Conservation (phyloP, 2,329 filamentous ascomycete species). For the Penicillium concentricum region DNA sequence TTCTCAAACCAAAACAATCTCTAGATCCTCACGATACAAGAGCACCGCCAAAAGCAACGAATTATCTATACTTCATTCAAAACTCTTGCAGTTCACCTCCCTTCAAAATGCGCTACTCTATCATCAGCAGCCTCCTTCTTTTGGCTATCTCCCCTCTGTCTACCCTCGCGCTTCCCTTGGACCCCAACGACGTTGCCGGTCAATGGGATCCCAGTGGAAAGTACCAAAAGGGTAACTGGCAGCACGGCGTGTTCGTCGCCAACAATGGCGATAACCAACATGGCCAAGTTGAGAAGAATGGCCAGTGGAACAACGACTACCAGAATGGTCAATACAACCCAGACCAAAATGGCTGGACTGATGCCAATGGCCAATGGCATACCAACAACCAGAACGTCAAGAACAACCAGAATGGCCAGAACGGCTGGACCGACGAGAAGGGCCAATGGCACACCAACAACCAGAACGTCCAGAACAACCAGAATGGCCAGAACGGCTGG, state of each 20-base stretch:
- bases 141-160: slow-evolving; percentile 22
- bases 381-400: not conserved
- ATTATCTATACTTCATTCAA: not conserved
- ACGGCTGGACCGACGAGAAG: slow-evolving; percentile 18
- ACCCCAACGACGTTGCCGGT: slow-evolving; percentile 20
- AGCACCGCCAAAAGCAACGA: not conserved
- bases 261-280: slow-evolving; percentile 10
- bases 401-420: not conserved
- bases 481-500: slow-evolving; percentile 13
- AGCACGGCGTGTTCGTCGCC: slow-evolving; percentile 18
- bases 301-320: slow-evolving; percentile 1
- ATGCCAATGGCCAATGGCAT: slow-evolving; percentile 19
- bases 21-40: slow-evolving; percentile 1
- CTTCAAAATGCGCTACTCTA: slow-evolving; percentile 20
- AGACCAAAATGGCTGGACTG: slow-evolving; percentile 16
- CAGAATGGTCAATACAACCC: not conserved
- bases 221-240: slow-evolving; percentile 22
- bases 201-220: slow-evolving; percentile 23
- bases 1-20: slow-evolving; percentile 15
- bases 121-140: slow-evolving; percentile 21
- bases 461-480: not conserved
- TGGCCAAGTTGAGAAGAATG: not conserved
- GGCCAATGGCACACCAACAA: slow-evolving; percentile 16
- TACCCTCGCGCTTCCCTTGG: slow-evolving; percentile 20
- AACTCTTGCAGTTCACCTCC: not conserved